These are phyloP conservation scores for Arthrobotrys entomopaga DNA, from an alignment of 2,329 filamentous ascomycete species.

Conservation along the genomic window DNA sequence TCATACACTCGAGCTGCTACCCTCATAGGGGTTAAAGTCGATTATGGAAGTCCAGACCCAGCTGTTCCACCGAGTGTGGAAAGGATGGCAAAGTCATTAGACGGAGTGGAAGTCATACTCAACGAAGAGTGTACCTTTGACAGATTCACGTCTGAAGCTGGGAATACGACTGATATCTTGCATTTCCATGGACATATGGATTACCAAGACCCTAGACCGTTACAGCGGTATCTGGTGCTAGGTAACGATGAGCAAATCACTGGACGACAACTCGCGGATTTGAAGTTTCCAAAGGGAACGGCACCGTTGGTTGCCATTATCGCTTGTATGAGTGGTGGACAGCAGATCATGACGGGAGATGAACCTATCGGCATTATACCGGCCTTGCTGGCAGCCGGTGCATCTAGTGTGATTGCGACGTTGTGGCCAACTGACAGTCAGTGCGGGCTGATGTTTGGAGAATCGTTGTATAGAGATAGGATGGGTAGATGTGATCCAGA, in stretches of 20 bases:
- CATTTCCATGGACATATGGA: slow-evolving; percentile 54
- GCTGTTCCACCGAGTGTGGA: slow-evolving; percentile 10
- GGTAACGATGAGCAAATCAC: slow-evolving; percentile 21
- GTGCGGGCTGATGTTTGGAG: slow-evolving; percentile 31
- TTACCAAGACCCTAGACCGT: slow-evolving; percentile 26
- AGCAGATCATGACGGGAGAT: slow-evolving; percentile 36
- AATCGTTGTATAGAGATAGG: slow-evolving; percentile 32
- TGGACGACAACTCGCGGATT: slow-evolving; percentile 25
- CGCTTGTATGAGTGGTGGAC: slow-evolving; percentile 26
- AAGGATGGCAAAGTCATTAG: slow-evolving; percentile 27
- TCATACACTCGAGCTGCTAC: slow-evolving; percentile 15
- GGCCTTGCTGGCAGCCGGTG: slow-evolving; percentile 36
- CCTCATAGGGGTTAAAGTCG: slow-evolving; percentile 45
- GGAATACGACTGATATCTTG: slow-evolving; percentile 29
- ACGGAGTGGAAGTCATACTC: slow-evolving; percentile 4
- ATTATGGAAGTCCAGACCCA: slow-evolving; percentile 17
- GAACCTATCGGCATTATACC: slow-evolving; percentile 43
- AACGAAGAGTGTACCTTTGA: slow-evolving; percentile 10
- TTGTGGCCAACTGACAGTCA: slow-evolving; percentile 47
- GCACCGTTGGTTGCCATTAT: slow-evolving; percentile 44
- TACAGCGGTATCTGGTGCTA: slow-evolving; percentile 28
- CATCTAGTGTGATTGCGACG: slow-evolving; percentile 42
- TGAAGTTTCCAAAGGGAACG: slow-evolving; percentile 26
- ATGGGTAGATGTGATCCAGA: background rate
- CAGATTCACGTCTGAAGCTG: slow-evolving; percentile 2